Base-by-base conservation (phyloP, 2,329 filamentous ascomycete species). In the Helminthosporium solani region DNA sequence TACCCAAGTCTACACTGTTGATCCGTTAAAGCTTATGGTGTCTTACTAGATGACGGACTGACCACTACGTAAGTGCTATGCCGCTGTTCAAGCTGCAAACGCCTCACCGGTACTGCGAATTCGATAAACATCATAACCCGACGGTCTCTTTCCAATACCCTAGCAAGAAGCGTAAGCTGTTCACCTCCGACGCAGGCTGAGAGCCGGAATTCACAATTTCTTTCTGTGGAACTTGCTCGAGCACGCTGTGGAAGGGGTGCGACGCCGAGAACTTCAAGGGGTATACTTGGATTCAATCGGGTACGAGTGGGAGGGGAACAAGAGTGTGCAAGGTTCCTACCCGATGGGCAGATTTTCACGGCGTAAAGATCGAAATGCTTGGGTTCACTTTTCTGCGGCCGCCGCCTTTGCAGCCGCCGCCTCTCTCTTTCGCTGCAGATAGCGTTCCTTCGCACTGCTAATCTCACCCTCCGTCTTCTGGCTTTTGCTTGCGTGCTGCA, bases 401-500 rank as follows among this genome's bases (percentile, higher is more conserved):
- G 53, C 83, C 61, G 87, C 85, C 55, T 88, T 87, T 1, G 85
- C 84, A 63, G 86, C 85, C 50, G 87, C 87, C 1, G 84, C 86
- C 47, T 87, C 86, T 60, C 75, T 78, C 73, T 91, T 92, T 63
- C 88, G 78, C 44, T 87, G 86, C 44, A 94, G 74, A 68, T 91
- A 94, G 56, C 88, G 77, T 71, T 91, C 88, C 68, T 83, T 88
- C 1, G 88, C 88, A 61, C 86, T 86, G 60, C 81, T 85, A 51
- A 92, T 86, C 40, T 92, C 88, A 15, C 76, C 74, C 39, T 84
- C 82, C 1, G 88, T 92, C 79, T 94, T 94, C 60, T 82, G 79
- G 57, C 84, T 87, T 79, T 92, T 94, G 28, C 81, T 75, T 14
- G 81, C 80, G 46, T 83, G 78, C 69, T 88, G 84, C 16, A 85